A percentile compares a stretch with the other conserved stretches of the same genome.
These are phyloP conservation scores for Aspergillus melleus DNA, from an alignment of 2,329 filamentous ascomycete species.

Conservation along the genomic window DNA sequence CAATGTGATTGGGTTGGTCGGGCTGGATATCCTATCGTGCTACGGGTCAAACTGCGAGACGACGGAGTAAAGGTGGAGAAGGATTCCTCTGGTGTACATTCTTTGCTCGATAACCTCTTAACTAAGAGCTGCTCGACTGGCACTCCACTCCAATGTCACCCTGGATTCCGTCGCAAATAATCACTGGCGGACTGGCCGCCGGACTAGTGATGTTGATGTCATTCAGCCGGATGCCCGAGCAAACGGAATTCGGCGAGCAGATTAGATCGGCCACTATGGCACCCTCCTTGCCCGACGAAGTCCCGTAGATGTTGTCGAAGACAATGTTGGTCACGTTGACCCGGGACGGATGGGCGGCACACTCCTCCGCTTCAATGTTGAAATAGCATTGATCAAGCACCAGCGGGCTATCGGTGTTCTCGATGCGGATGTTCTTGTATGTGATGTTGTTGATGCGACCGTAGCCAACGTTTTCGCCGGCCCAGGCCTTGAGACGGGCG, in stretches of 20 bases:
- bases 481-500: slow-evolving; percentile 63
- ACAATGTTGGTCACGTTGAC: slow-evolving; percentile 61
- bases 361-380: slow-evolving; percentile 54
- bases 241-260: slow-evolving; percentile 59
- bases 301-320: slow-evolving; percentile 61
- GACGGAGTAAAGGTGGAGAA: no score
- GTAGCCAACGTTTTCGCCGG: slow-evolving; percentile 57
- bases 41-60: background rate
- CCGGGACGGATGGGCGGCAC: slow-evolving; percentile 54
- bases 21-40: no score
- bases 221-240: slow-evolving; percentile 56
- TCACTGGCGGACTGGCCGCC: slow-evolving; percentile 41
- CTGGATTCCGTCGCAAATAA: slow-evolving; percentile 53
- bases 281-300: slow-evolving; percentile 57
- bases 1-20: background rate
- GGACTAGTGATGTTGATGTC: slow-evolving; percentile 58
- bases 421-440: slow-evolving; percentile 61
- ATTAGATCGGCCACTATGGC: slow-evolving; percentile 56
- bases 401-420: slow-evolving; percentile 58
- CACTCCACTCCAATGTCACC: slow-evolving; percentile 44
- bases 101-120: background rate
- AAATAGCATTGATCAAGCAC: slow-evolving; percentile 66
- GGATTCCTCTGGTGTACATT: background rate
- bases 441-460: slow-evolving; percentile 64
- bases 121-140: slow-evolving; percentile 1